Conservation (phyloP, 495 filamentous ascomycete genomes). For the Hamigera avellanea region DNA sequence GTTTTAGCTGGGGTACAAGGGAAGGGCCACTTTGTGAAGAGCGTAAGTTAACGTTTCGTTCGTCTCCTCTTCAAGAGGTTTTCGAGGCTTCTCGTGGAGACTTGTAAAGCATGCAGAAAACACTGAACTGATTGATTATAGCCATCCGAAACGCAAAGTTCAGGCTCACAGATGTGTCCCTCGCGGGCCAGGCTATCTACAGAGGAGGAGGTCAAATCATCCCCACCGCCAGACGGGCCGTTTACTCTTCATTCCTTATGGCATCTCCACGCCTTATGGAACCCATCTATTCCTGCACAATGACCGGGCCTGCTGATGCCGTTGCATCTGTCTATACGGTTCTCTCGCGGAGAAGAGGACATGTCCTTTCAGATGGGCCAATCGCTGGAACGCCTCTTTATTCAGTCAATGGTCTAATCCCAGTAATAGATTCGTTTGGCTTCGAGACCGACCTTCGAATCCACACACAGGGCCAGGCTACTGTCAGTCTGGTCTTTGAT, state of each 20-base stretch:
- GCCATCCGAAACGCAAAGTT: conserved; percentile 96
- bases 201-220: conserved; percentile 95
- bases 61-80: neutral
- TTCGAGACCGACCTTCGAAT: conserved; percentile 96
- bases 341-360: conserved; percentile 74
- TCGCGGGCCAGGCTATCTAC: conserved; percentile 84
- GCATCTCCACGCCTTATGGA: conserved; percentile 94
- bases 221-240: conserved; percentile 79
- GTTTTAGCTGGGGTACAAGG: conserved; percentile 89
- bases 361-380: conserved; percentile 85
- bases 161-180: conserved; percentile 78
- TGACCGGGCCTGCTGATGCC: conserved; percentile 87
- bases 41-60: conserved; percentile 47
- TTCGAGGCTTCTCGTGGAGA: neutral
- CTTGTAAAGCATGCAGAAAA: neutral
- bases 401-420: conserved; percentile 76
- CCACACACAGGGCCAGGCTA: conserved; percentile 86
- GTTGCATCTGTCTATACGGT: conserved; percentile 85
- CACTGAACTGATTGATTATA: conserved; percentile 17
- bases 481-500: conserved; percentile 87
- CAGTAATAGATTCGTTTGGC: conserved; percentile 92
- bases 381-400: conserved; percentile 96
- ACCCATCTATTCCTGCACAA: conserved; percentile 80
- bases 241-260: conserved; percentile 94
- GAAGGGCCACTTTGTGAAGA: conserved; percentile 98